Evolutionary conservation across 257 asterid species (phyloP).

Genomic region (Solanum okadae): DNA sequence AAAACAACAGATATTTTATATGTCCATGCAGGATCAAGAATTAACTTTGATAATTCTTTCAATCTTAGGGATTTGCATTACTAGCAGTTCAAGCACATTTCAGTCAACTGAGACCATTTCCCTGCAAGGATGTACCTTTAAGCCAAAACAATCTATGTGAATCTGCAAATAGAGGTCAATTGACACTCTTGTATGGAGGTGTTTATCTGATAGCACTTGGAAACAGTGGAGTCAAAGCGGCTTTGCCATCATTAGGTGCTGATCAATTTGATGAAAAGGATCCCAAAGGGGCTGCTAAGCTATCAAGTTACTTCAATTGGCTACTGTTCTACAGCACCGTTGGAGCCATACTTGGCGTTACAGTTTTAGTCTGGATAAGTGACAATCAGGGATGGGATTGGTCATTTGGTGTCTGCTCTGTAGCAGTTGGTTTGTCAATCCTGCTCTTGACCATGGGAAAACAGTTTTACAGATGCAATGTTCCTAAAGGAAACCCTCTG

Average conservation of each 20-base stretch:
- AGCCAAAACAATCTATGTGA: conserved; percentile 25
- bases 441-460: conserved; percentile 43
- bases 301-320: conserved; percentile 76
- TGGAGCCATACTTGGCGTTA: conserved; percentile 64
- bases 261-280: conserved; percentile 62
- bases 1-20: not conserved
- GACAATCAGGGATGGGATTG: conserved; percentile 67
- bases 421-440: conserved; percentile 30
- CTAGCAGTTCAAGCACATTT: conserved; percentile 66
- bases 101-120: conserved; percentile 46
- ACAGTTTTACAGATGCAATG: conserved; percentile 30
- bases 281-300: conserved; percentile 36
- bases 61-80: conserved; percentile 44
- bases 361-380: conserved; percentile 59
- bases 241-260: conserved; percentile 61
- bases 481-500: conserved; percentile 51
- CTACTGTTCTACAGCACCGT: conserved; percentile 26
- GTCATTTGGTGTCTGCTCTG: conserved; percentile 51
- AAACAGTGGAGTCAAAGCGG: conserved; percentile 52
- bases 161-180: conserved; percentile 28
- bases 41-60: not conserved
- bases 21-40: not conserved
- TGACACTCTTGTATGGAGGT: conserved; percentile 38
- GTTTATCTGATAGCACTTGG: conserved; percentile 61
- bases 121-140: conserved; percentile 44